Evolutionary conservation across 805 yeast species (phyloP).

Genomic region (Kluyveromyces nonfermentans): DNA sequence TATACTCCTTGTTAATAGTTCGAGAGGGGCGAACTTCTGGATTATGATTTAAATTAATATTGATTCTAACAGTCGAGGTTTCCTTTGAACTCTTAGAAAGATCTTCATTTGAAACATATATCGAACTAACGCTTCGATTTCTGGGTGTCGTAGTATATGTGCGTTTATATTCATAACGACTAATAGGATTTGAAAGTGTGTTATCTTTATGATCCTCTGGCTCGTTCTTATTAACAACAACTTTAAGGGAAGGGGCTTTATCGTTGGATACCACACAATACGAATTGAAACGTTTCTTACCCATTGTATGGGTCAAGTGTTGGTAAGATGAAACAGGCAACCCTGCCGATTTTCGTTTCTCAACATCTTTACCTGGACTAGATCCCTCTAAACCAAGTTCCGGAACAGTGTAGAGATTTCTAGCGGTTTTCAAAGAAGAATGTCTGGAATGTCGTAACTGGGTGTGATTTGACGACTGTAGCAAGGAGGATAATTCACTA

Average conservation of each 20-base stretch:
- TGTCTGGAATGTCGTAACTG: conserved; percentile 4
- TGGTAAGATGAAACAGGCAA: conserved; percentile 1
- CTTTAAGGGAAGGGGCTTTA: background rate
- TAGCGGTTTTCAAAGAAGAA: conserved; percentile 5
- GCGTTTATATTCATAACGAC: conserved; percentile 13
- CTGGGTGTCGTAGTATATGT: conserved; percentile 11
- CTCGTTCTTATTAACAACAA: background rate
- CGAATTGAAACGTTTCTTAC: background rate
- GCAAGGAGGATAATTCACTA: conserved; percentile 7
- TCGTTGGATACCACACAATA: background rate
- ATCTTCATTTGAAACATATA: background rate
- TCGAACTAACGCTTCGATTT: conserved; percentile 8
- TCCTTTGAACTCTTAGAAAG: background rate
- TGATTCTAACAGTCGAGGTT: background rate
- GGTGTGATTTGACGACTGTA: conserved; percentile 1
- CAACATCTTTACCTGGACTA: background rate
- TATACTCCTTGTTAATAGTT: conserved; percentile 11
- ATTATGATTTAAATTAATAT: background rate
- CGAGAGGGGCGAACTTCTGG: background rate
- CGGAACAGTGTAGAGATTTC: conserved; percentile 8
- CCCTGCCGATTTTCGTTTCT: background rate
- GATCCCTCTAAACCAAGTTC: conserved; percentile 4
- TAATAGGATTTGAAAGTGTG: conserved; percentile 12
- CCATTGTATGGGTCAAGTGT: background rate
- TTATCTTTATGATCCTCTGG: background rate